Base-by-base conservation (phyloP, 192 early-diverging fungal genomes). In the Coemansia sp. region DNA sequence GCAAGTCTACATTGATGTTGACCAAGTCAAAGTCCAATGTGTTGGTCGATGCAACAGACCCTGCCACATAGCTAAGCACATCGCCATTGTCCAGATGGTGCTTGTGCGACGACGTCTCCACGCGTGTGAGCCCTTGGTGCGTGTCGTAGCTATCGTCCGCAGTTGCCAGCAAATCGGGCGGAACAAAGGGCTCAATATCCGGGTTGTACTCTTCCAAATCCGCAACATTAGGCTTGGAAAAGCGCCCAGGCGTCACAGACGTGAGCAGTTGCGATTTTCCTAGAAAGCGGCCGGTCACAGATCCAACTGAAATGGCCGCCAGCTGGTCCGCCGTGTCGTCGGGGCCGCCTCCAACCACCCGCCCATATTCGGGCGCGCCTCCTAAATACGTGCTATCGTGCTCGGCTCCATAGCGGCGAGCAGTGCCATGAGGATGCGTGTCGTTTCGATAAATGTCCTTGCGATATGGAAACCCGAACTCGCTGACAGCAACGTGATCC, bases 401-500 rank as follows among this genome's bases (percentile, higher is more conserved):
- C 3, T 59, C 32, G 0, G 39, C 37, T 8, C 38, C 57, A 59
- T 59, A 59, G 38, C 57, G 57, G 38, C 57, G 57, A 32, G n/a
- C 8, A 19, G 13, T 9, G n/a, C 32, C 38, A 9, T 59, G 12
- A 5, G n/a, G n/a, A 38, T 41, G 37, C 11, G 37, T 10, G 26
- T 59, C 57, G 9, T 40, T 11, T 5, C 39, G 57, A 16, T 13
- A 5, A 19, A 64, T 62, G 15, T 71, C 77, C 53, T 74, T 68
- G 61, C 80, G 68, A 32, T 71, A 69, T 18, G 75, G 69, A 21
- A 90, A 77, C 16, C 93, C 93, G 70, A 98, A 76, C 69, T 98
- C 96, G 39, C 70, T 61, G 15, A 91, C 85, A 19, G 85, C 88
- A 53, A 96, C 88, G 50, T 87, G 76, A 63, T 89, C 70, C 37